Evolutionary conservation across 495 filamentous ascomycete species (phyloP).

Genomic region (Aspergillus nanangensis): DNA sequence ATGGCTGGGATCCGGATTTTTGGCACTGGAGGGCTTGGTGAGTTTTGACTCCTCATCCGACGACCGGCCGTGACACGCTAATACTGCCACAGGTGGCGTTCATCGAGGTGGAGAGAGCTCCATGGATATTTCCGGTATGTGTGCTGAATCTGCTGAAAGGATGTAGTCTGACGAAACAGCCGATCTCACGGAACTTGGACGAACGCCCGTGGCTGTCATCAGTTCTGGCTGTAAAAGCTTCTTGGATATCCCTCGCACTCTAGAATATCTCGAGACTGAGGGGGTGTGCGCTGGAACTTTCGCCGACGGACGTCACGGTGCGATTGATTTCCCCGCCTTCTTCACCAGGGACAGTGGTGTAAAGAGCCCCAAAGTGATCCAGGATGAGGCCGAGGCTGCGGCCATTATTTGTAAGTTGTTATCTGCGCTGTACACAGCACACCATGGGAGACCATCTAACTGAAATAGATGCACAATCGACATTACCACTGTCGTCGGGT

Average conservation of each 20-base stretch:
- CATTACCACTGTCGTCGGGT: conserved; percentile 64
- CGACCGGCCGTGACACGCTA: background rate
- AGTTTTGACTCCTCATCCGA: background rate
- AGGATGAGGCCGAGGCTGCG: conserved; percentile 76
- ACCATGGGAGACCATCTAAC: conserved; percentile 1
- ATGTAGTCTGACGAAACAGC: conserved; percentile 35
- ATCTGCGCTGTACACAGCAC: background rate
- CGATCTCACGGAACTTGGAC: conserved; percentile 90
- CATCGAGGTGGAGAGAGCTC: conserved; percentile 81
- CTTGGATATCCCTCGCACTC: conserved; percentile 81
- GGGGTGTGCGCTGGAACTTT: conserved; percentile 86
- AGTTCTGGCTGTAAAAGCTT: conserved; percentile 94
- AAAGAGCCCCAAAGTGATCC: conserved; percentile 68
- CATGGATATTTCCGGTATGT: conserved; percentile 74
- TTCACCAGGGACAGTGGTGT: conserved; percentile 81
- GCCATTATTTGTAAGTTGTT: conserved; percentile 68
- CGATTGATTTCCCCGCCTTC: conserved; percentile 84
- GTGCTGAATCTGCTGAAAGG: background rate
- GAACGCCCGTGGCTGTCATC: conserved; percentile 84
- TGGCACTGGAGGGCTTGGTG: conserved; percentile 67
- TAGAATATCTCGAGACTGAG: conserved; percentile 94
- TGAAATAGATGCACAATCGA: conserved; percentile 54
- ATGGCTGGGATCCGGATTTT: conserved; percentile 89
- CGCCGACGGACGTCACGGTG: conserved; percentile 64
- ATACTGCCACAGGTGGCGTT: conserved; percentile 73